A percentile compares a stretch with the other conserved stretches of the same genome.
phyloP scores from a whole-genome alignment of 768 basidiomycete species.

The Serendipita sp. region DNA sequence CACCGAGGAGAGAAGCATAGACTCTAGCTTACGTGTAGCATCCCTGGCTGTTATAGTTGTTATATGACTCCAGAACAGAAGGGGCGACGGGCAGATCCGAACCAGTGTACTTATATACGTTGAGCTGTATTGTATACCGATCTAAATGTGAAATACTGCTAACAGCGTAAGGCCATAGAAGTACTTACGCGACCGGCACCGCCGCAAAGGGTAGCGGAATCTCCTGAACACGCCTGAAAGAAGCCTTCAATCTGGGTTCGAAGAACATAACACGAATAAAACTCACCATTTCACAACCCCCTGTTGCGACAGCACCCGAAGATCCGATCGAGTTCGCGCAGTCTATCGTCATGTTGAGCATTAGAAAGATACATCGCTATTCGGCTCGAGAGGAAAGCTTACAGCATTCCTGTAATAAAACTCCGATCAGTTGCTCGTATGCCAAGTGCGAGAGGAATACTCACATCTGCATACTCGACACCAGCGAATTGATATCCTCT shows the following conservation, averaged over 20 bases:
- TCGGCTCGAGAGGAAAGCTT: too few species aligned
- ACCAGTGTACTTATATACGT: conserved; percentile 55
- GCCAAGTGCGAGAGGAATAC: too few species aligned
- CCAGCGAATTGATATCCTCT: conserved; percentile 28
- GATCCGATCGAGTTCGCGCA: conserved; percentile 34
- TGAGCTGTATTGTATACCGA: conserved; percentile 20
- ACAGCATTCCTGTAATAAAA: too few species aligned
- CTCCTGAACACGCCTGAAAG: background rate
- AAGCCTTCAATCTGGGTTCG: background rate
- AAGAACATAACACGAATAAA: conserved; percentile 24
- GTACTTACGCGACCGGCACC: conserved; percentile 36
- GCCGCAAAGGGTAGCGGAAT: conserved; percentile 29
- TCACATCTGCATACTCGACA: conserved; percentile 26
- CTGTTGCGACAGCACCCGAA: conserved; percentile 28
- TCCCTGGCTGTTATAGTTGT: conserved; percentile 40
- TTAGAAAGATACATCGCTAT: too few species aligned
- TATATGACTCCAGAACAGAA: conserved; percentile 14
- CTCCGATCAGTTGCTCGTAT: too few species aligned
- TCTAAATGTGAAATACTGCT: background rate
- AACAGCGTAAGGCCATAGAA: too few species aligned
- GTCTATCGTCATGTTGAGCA: conserved; percentile 19
- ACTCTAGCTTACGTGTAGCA: conserved; percentile 27
- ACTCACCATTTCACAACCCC: conserved; percentile 53
- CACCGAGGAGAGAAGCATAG: background rate
- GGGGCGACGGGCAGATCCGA: conserved; percentile 23